Conservation (phyloP, 2,329 filamentous ascomycete species). For the Blumeria hordei region DNA sequence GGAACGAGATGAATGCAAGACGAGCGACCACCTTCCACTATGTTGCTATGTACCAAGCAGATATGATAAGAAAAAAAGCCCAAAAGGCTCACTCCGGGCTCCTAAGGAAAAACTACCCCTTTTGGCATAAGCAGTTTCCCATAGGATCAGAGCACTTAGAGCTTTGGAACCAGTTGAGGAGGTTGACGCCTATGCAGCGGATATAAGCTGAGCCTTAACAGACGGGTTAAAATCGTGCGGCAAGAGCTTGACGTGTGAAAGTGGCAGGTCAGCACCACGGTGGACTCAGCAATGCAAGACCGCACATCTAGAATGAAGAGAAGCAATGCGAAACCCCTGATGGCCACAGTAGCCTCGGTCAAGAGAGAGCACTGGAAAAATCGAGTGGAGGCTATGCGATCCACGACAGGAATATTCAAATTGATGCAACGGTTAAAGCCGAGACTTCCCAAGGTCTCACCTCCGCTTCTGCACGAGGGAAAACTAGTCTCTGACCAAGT, state of each 20-base stretch:
- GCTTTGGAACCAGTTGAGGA: not conserved
- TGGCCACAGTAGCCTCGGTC: not conserved
- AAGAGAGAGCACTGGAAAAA: not conserved
- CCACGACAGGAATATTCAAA: not conserved
- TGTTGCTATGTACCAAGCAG: not conserved
- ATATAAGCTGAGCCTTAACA: not conserved
- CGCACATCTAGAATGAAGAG: not conserved
- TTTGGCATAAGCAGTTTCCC: not conserved
- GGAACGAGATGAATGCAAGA: not conserved
- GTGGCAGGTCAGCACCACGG: not conserved
- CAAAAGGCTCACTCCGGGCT: not conserved
- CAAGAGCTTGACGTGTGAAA: not conserved
- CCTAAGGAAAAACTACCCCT: not conserved
- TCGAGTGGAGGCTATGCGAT: not conserved
- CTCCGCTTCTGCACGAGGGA: not conserved
- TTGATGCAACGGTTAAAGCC: not conserved
- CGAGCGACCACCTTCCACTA: not conserved
- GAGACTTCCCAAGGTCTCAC: not conserved
- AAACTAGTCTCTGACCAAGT: not conserved
- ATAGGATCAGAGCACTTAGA: not conserved
- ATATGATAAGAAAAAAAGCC: not conserved
- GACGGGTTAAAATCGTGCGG: not conserved
- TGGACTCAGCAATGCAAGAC: not conserved
- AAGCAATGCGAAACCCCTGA: not conserved
- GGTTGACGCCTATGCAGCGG: not conserved